A percentile compares a stretch with the other conserved stretches of the same genome.
Conservation (phyloP, 2,329 filamentous ascomycete species). For the Westerdykella aurantiaca region DNA sequence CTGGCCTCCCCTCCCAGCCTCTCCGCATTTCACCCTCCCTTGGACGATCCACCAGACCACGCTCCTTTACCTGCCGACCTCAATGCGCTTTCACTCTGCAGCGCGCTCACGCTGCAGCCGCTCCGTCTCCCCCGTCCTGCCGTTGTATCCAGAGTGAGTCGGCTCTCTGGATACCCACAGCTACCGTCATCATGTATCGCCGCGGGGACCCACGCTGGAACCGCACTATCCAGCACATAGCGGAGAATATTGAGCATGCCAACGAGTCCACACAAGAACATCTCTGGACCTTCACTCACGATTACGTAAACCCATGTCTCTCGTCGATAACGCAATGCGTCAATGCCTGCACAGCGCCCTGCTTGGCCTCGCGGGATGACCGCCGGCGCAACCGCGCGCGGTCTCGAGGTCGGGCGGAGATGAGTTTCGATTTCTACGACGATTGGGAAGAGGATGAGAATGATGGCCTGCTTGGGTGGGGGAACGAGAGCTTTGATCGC, state of each 20-base stretch:
- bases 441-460: slow-evolving; percentile 76
- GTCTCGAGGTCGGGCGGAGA: slow-evolving; percentile 61
- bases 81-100: slow-evolving; percentile 24
- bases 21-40: slow-evolving; percentile 6
- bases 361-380: slow-evolving; percentile 70
- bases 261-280: slow-evolving; percentile 88
- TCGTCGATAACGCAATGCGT: slow-evolving; percentile 60
- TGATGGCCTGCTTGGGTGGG: slow-evolving; percentile 67
- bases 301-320: slow-evolving; percentile 78
- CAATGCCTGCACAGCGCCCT: slow-evolving; percentile 62
- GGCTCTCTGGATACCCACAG: slow-evolving; percentile 3
- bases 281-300: slow-evolving; percentile 82
- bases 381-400: slow-evolving; percentile 62
- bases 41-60: background rate
- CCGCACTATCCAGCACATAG: slow-evolving; percentile 88
- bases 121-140: slow-evolving; percentile 7
- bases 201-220: slow-evolving; percentile 77
- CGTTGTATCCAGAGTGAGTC: background rate
- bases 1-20: slow-evolving; percentile 4
- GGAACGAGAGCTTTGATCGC: slow-evolving; percentile 76
- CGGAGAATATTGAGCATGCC: slow-evolving; percentile 81
- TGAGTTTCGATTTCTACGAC: slow-evolving; percentile 95
- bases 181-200: slow-evolving; percentile 49
- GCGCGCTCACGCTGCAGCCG: slow-evolving; percentile 15
- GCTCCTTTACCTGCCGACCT: slow-evolving; percentile 3